A percentile compares a stretch with the other conserved stretches of the same genome.
Conservation (phyloP, 2,329 filamentous ascomycete species). For the Cercospora janseana region DNA sequence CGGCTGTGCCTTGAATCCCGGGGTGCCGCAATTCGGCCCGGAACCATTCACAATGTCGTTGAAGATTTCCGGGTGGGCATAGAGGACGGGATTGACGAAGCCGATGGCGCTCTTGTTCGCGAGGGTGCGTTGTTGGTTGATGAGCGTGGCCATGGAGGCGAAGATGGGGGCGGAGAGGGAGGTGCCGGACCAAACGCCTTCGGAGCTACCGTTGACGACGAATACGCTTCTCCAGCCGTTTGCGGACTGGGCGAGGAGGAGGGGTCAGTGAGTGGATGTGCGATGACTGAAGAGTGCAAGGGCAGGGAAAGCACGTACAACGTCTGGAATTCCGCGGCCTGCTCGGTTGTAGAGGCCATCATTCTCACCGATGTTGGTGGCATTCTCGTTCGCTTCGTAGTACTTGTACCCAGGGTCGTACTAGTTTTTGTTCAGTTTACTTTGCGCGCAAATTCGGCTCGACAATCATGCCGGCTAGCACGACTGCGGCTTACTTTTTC, state of each 20-base stretch:
- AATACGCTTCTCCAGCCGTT: constrained; percentile 44
- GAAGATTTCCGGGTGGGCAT: constrained; percentile 20
- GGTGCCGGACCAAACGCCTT: constrained; percentile 29
- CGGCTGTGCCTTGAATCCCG: constrained; percentile 15
- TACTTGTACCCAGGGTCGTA: constrained; percentile 28
- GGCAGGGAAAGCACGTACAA: too few relatives aligned
- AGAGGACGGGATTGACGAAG: constrained; percentile 38
- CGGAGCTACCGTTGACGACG: constrained; percentile 25
- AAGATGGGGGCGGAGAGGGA: constrained; percentile 32
- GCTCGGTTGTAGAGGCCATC: constrained; percentile 35
- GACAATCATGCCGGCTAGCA: too few relatives aligned
- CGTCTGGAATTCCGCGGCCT: constrained; percentile 39
- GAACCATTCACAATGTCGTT: constrained; percentile 22
- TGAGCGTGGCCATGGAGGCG: constrained; percentile 31
- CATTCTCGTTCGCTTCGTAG: constrained; percentile 26
- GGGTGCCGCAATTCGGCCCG: constrained; percentile 34
- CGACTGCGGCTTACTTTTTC: too few relatives aligned
- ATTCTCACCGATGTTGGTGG: constrained; percentile 25
- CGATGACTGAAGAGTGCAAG: too few relatives aligned
- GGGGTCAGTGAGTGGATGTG: too few relatives aligned
- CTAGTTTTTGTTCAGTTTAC: too few relatives aligned
- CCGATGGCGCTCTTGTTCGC: constrained; percentile 32
- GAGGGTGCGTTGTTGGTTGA: constrained; percentile 31
- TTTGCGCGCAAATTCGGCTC: too few relatives aligned
- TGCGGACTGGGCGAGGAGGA: too few relatives aligned